A percentile compares a stretch with the other conserved stretches of the same genome.
Conservation (phyloP, 83 land plant species). For the Thuja plicata region DNA sequence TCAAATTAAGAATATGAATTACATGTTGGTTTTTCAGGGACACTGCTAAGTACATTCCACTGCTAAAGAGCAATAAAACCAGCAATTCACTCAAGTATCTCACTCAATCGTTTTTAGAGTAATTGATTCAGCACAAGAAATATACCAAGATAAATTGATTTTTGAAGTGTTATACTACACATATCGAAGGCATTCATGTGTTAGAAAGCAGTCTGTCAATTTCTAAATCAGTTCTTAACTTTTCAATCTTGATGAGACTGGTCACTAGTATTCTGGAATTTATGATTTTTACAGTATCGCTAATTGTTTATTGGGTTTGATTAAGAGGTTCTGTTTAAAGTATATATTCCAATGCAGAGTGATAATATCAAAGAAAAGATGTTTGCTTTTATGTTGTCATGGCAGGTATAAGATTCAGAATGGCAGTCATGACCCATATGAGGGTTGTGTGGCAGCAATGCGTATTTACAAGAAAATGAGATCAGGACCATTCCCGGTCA, state of each 20-base stretch:
- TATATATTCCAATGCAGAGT: no score
- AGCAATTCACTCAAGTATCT: constrained; percentile 74
- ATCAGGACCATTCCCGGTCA: neutral
- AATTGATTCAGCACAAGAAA: constrained; percentile 16
- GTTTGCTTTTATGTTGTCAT: neutral
- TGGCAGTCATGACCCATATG: constrained; percentile 16
- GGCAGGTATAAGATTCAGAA: constrained; percentile 23
- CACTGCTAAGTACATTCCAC: constrained; percentile 68
- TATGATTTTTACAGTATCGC: neutral
- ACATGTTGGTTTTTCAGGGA: constrained; percentile 44
- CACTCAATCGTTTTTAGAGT: constrained; percentile 66
- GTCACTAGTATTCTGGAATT: no score
- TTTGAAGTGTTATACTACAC: no score
- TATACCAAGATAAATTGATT: no score
- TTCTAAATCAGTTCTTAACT: no score
- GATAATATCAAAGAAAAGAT: neutral
- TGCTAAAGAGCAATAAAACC: constrained; percentile 65
- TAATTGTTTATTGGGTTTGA: no score
- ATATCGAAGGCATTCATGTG: no score
- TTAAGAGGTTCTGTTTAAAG: no score
- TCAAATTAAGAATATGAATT: neutral
- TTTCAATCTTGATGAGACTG: no score
- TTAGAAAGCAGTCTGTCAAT: no score
- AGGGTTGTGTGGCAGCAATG: constrained; percentile 36
- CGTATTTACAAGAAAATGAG: constrained; percentile 31